Percentiles rank a stretch among this genome's conserved stretches.
These are phyloP conservation scores for Emericellopsis cladophorae DNA, from an alignment of 2,329 filamentous ascomycete genomes.

Conservation along the genomic window DNA sequence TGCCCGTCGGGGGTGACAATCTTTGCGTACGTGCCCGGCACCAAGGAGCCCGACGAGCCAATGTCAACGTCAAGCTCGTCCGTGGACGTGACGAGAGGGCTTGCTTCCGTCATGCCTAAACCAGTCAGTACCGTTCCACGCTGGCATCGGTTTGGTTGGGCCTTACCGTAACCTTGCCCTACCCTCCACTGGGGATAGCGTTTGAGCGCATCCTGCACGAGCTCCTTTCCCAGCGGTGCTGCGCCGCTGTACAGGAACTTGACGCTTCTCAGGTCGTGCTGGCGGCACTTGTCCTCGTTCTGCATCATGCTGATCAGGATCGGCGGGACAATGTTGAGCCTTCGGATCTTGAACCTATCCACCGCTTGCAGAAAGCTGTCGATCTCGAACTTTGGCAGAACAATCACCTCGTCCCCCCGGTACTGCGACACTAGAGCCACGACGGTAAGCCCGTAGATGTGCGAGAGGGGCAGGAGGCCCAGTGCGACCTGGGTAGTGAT, in stretches of 20 bases:
- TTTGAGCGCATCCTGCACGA: slow-evolving; percentile 46
- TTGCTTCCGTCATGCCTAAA: slow-evolving; percentile 62
- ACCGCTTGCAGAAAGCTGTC: slow-evolving; percentile 50
- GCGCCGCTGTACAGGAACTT: slow-evolving; percentile 56
- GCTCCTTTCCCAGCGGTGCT: slow-evolving; percentile 60
- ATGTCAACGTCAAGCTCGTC: slow-evolving; percentile 50
- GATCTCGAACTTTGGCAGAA: slow-evolving; percentile 67
- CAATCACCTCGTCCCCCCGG: slow-evolving; percentile 59
- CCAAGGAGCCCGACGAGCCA: slow-evolving; percentile 58
- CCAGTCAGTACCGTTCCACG: slow-evolving; percentile 19
- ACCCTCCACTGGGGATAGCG: slow-evolving; percentile 53
- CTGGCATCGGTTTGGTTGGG: slow-evolving; percentile 49
- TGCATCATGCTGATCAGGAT: slow-evolving; percentile 66
- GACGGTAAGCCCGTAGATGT: slow-evolving; percentile 69
- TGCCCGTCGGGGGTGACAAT: slow-evolving; percentile 51
- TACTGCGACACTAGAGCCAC: slow-evolving; percentile 54
- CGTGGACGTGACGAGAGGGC: slow-evolving; percentile 54
- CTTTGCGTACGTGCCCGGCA: slow-evolving; percentile 52
- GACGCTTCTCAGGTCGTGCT: slow-evolving; percentile 61
- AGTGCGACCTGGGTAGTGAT: slow-evolving; percentile 35
- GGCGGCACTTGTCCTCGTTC: slow-evolving; percentile 40
- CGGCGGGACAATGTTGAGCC: slow-evolving; percentile 61
- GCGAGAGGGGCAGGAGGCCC: slow-evolving; percentile 66
- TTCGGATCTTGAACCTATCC: slow-evolving; percentile 54
- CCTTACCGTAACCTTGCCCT: slow-evolving; percentile 57